phyloP scores from a whole-genome alignment of 2,329 filamentous ascomycete species.

The Hymenoscyphus fraxineus region DNA sequence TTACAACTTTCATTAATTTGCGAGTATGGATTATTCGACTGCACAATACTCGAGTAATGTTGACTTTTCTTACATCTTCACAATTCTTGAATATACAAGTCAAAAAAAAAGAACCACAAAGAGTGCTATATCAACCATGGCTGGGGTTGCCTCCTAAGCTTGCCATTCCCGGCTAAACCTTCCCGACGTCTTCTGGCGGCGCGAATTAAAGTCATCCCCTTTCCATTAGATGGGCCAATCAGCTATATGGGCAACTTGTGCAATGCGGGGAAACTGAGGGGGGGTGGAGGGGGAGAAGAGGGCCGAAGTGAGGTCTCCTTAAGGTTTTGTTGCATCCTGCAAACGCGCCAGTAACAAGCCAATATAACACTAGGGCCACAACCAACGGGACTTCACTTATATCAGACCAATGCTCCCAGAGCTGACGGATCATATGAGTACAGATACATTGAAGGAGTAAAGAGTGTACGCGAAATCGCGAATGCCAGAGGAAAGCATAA shows the following conservation, averaged over 20 bases:
- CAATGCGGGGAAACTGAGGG: too few species aligned
- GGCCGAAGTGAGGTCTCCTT: neutral
- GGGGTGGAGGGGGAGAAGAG: too few species aligned
- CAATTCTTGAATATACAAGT: neutral
- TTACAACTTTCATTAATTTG: neutral
- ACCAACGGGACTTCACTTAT: too few species aligned
- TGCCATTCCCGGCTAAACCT: neutral
- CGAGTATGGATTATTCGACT: too few species aligned
- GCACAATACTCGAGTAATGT: too few species aligned
- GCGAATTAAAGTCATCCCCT: neutral
- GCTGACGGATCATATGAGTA: too few species aligned
- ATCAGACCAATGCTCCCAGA: too few species aligned
- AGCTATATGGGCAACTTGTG: neutral
- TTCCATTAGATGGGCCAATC: neutral
- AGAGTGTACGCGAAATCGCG: too few species aligned
- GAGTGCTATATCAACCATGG: neutral
- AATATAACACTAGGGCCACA: neutral
- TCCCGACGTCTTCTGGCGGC: neutral
- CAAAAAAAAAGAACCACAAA: too few species aligned
- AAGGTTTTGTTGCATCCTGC: neutral
- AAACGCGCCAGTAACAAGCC: neutral
- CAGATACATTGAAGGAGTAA: too few species aligned
- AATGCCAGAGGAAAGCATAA: too few species aligned
- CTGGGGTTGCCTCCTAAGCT: neutral
- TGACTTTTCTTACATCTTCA: too few species aligned